Conservation (phyloP, 371 early-diverging fungal species). For the Rhizopus delemar region DNA sequence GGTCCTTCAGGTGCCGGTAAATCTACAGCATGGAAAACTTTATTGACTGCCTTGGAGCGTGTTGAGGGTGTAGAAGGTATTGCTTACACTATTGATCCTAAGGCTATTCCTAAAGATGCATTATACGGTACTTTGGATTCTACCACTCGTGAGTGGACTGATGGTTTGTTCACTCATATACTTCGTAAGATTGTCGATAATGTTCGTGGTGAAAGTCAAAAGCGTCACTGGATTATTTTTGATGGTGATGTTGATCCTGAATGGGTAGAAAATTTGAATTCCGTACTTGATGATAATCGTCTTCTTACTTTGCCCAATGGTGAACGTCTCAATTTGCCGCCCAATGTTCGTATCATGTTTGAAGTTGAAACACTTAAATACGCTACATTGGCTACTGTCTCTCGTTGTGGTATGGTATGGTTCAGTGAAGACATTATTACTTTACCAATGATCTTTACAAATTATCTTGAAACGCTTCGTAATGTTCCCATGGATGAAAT, state of each 20-base stretch:
- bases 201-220: slow-evolving; percentile 92
- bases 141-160: slow-evolving; percentile 99
- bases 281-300: slow-evolving; percentile 97
- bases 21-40: slow-evolving; percentile 87
- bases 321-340: slow-evolving; percentile 94
- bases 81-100: slow-evolving; percentile 95
- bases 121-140: slow-evolving; percentile 95
- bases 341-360: slow-evolving; percentile 98
- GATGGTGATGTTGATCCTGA: slow-evolving; percentile 99
- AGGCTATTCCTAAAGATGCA: slow-evolving; percentile 95
- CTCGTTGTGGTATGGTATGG: slow-evolving; percentile 99
- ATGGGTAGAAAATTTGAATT: slow-evolving; percentile 99
- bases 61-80: slow-evolving; percentile 89
- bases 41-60: slow-evolving; percentile 86
- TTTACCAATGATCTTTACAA: slow-evolving; percentile 75
- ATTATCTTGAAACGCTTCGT: slow-evolving; percentile 84
- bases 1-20: slow-evolving; percentile 98
- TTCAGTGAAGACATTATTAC: slow-evolving; percentile 92
- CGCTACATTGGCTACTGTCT: slow-evolving; percentile 98
- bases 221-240: slow-evolving; percentile 98
- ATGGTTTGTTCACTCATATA: slow-evolving; percentile 96
- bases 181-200: slow-evolving; percentile 96
- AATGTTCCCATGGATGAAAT: slow-evolving; percentile 80
- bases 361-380: slow-evolving; percentile 97
- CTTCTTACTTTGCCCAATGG: slow-evolving; percentile 97